Evolutionary conservation across 2,329 filamentous ascomycete genomes (phyloP).

Genomic region (Aspergillus flavus): DNA sequence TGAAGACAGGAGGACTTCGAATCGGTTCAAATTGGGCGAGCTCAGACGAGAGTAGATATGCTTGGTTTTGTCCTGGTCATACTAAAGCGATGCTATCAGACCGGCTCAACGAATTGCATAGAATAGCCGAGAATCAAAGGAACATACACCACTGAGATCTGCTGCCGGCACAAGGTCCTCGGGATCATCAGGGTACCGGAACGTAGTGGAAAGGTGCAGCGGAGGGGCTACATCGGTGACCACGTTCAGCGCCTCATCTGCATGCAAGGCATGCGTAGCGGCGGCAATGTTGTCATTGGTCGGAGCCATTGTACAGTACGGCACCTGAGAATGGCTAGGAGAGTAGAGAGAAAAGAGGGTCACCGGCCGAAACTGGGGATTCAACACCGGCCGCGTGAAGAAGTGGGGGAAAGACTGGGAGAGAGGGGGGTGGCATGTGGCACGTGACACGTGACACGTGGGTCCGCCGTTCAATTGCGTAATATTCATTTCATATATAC

Average conservation of each 20-base stretch:
- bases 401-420: neutral
- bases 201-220: constrained; percentile 89
- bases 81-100: constrained; percentile 16
- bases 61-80: constrained; percentile 34
- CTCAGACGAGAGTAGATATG: constrained; percentile 84
- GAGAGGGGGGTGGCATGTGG: neutral
- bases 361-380: neutral
- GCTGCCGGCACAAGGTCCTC: constrained; percentile 59
- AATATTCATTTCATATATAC: constrained; percentile 8
- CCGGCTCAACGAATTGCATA: neutral
- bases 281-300: constrained; percentile 39
- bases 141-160: constrained; percentile 56
- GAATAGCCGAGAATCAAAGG: neutral
- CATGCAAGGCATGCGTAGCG: constrained; percentile 76
- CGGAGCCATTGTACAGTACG: constrained; percentile 30
- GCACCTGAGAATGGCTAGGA: constrained; percentile 9
- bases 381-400: neutral
- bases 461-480: constrained; percentile 1
- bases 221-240: constrained; percentile 83
- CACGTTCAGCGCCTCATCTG: constrained; percentile 74
- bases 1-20: constrained; percentile 78
- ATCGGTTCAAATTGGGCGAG: constrained; percentile 77
- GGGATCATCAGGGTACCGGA: constrained; percentile 75
- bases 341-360: constrained; percentile 15
- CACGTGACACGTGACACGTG: constrained; percentile 10